phyloP scores from a whole-genome alignment of 805 yeast genomes.

The Wickerhamomyces queroliae region DNA sequence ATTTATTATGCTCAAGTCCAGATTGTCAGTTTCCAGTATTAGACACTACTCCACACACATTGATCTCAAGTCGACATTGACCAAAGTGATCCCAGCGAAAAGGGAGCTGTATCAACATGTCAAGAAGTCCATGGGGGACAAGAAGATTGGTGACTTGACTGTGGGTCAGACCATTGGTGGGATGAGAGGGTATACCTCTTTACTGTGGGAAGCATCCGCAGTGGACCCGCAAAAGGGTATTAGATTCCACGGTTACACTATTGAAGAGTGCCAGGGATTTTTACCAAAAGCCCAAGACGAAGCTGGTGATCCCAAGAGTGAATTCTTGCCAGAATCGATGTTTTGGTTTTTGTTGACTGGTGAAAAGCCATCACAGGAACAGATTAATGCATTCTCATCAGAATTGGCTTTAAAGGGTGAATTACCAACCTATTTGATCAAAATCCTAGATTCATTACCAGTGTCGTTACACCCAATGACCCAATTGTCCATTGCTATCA shows the following conservation, averaged over 20 bases:
- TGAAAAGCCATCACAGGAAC: slow-evolving; percentile 55
- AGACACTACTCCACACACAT: slow-evolving; percentile 11
- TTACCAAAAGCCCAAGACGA: slow-evolving; percentile 47
- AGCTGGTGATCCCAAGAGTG: slow-evolving; percentile 31
- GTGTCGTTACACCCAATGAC: slow-evolving; percentile 78
- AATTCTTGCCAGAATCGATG: slow-evolving; percentile 72
- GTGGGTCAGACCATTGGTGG: slow-evolving; percentile 54
- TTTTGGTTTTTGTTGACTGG: slow-evolving; percentile 78
- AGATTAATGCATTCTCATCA: slow-evolving; percentile 48
- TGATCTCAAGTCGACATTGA: slow-evolving; percentile 21
- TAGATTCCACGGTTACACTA: slow-evolving; percentile 72
- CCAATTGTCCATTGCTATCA: slow-evolving; percentile 69
- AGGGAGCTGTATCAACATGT: slow-evolving; percentile 33
- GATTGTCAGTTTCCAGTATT: too few relatives aligned
- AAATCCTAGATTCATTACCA: slow-evolving; percentile 59
- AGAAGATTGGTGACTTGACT: slow-evolving; percentile 38
- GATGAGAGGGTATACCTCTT: slow-evolving; percentile 71
- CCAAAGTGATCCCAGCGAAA: slow-evolving; percentile 36
- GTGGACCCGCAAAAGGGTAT: slow-evolving; percentile 75
- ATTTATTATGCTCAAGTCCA: neutral
- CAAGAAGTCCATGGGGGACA: slow-evolving; percentile 29
- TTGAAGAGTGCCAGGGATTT: slow-evolving; percentile 60
- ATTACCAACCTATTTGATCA: slow-evolving; percentile 59
- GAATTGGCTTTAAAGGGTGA: slow-evolving; percentile 62
- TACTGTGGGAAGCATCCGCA: slow-evolving; percentile 78